A percentile compares a stretch with the other conserved stretches of the same genome.
These are phyloP conservation scores for Biscogniauxia sp. DNA, from an alignment of 2,329 filamentous ascomycete species.

Conservation along the genomic window DNA sequence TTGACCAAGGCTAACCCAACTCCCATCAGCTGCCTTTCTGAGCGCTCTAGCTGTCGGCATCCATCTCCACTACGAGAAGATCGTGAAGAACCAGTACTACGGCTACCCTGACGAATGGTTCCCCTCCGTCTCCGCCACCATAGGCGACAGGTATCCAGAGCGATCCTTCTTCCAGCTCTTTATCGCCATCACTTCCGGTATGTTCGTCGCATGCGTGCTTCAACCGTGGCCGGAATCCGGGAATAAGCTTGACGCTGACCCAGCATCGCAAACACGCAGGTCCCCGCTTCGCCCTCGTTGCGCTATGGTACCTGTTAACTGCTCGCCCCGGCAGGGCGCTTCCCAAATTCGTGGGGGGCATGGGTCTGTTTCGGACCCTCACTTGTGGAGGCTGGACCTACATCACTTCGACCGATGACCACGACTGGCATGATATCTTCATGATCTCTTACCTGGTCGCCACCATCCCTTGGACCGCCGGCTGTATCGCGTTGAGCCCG, in stretches of 20 bases:
- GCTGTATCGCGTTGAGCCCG: constrained; percentile 84
- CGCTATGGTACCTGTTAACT: constrained; percentile 88
- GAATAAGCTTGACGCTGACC: constrained; percentile 12
- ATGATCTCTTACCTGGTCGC: constrained; percentile 98
- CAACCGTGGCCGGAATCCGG: background rate
- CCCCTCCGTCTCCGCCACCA: constrained; percentile 91
- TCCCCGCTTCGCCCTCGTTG: constrained; percentile 86
- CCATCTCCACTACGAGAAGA: constrained; percentile 89
- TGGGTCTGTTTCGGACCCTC: constrained; percentile 82
- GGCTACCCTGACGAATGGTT: constrained; percentile 96
- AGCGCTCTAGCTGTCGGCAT: constrained; percentile 81
- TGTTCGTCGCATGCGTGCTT: constrained; percentile 19
- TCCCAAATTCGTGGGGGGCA: constrained; percentile 75
- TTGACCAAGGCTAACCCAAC: constrained; percentile 2
- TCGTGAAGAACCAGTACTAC: constrained; percentile 95
- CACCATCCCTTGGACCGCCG: constrained; percentile 91
- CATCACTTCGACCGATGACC: constrained; percentile 95
- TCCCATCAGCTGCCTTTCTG: constrained; percentile 68
- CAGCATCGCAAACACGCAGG: constrained; percentile 49
- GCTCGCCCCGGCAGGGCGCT: constrained; percentile 70
- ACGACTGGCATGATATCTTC: constrained; percentile 98
- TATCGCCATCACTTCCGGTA: constrained; percentile 91
- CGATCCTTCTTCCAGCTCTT: constrained; percentile 96
- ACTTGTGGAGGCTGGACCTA: constrained; percentile 99
- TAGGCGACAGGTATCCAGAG: constrained; percentile 95